Conservation (phyloP, 305 asterid species). For the Fraxinus dipetala region DNA sequence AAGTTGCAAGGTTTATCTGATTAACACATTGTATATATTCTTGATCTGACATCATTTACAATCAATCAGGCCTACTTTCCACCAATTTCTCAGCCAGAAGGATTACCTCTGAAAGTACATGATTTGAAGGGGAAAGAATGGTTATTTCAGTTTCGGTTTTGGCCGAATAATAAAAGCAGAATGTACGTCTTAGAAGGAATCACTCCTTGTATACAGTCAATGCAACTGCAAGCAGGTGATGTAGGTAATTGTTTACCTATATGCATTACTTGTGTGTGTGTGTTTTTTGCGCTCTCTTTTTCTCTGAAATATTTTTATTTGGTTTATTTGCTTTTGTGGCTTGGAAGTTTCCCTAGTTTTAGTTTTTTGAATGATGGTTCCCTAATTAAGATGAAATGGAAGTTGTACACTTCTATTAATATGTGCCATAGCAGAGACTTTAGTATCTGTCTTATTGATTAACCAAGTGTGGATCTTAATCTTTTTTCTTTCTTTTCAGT, state of each 20-base stretch:
- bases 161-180: constrained; percentile 99
- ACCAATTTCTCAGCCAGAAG: constrained; percentile 81
- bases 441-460: neutral
- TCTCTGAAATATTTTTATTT: neutral
- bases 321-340: constrained; percentile 20
- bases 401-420: neutral
- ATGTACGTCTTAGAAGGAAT: constrained; percentile 99
- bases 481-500: neutral
- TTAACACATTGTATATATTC: constrained; percentile 18
- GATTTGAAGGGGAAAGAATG: constrained; percentile 88
- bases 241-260: constrained; percentile 56
- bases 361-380: neutral
- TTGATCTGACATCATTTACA: constrained; percentile 25
- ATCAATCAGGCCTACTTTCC: constrained; percentile 82
- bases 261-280: constrained; percentile 7
- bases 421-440: neutral
- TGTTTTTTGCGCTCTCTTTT: neutral
- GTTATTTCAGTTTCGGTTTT: constrained; percentile 93
- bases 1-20: constrained; percentile 15
- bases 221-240: constrained; percentile 98
- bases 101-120: constrained; percentile 70
- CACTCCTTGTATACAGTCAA: constrained; percentile 91
- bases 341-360: constrained; percentile 12
- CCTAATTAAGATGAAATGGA: neutral
- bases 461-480: neutral